A percentile compares a stretch with the other conserved stretches of the same genome.
Conservation (phyloP, 805 yeast genomes). For the Candida gorgasii region DNA sequence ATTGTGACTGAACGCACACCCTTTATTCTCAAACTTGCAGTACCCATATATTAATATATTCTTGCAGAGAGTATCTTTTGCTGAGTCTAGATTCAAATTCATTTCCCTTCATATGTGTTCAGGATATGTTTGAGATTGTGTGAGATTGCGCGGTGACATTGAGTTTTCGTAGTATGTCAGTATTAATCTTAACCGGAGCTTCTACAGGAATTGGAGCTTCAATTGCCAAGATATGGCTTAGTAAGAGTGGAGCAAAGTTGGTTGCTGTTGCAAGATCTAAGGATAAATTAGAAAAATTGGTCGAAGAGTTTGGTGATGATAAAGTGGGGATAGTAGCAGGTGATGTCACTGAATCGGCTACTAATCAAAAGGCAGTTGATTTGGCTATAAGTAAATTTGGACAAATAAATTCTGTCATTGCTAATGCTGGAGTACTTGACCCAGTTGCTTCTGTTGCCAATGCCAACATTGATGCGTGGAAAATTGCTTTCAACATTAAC, state of each 20-base stretch:
- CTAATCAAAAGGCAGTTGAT: constrained; percentile 40
- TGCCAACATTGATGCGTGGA: constrained; percentile 61
- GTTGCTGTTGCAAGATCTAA: constrained; percentile 75
- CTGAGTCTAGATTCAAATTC: constrained; percentile 52
- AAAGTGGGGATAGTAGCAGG: constrained; percentile 56
- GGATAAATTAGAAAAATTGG: constrained; percentile 45
- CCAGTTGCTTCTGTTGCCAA: constrained; percentile 64
- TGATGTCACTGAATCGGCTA: constrained; percentile 51
- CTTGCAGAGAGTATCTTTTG: constrained; percentile 78
- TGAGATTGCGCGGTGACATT: constrained; percentile 6
- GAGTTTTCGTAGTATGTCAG: constrained; percentile 20
- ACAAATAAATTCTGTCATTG: constrained; percentile 60
- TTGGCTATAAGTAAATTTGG: constrained; percentile 54
- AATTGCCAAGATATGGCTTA: constrained; percentile 55
- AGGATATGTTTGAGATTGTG: neutral
- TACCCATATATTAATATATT: constrained; percentile 84
- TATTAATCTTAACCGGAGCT: constrained; percentile 58
- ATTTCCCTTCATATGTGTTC: constrained; percentile 14
- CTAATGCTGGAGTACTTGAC: constrained; percentile 81
- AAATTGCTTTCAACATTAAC: constrained; percentile 67
- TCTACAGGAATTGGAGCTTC: constrained; percentile 84
- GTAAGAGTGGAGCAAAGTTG: constrained; percentile 38
- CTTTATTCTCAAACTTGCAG: constrained; percentile 84
- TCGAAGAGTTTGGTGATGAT: constrained; percentile 44
- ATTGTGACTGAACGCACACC: constrained; percentile 75